phyloP scores from a whole-genome alignment of 2,329 filamentous ascomycete species.

The Pezicula radicicola region DNA sequence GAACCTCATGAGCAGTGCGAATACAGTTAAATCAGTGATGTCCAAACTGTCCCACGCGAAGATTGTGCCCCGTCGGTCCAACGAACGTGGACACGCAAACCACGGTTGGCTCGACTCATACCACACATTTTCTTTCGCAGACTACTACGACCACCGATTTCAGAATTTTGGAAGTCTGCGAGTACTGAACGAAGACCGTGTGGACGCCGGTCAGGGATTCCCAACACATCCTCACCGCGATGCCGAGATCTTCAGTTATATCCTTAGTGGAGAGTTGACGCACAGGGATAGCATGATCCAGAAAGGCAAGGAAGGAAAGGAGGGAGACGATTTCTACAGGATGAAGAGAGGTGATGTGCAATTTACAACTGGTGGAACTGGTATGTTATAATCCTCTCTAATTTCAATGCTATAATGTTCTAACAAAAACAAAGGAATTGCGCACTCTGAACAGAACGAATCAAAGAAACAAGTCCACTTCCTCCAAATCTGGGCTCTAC shows the following conservation, averaged over 20 bases:
- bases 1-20: constrained; percentile 23
- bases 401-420: constrained; percentile 2
- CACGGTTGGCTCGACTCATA: constrained; percentile 88
- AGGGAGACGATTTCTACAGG: constrained; percentile 60
- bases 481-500: constrained; percentile 84
- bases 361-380: constrained; percentile 83
- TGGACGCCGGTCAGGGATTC: constrained; percentile 71
- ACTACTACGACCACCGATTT: constrained; percentile 56
- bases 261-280: constrained; percentile 80
- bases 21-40: constrained; percentile 44
- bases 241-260: constrained; percentile 88
- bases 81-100: constrained; percentile 70
- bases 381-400: constrained; percentile 32
- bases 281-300: constrained; percentile 83
- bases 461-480: constrained; percentile 73
- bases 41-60: constrained; percentile 66
- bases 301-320: constrained; percentile 56
- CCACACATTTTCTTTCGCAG: constrained; percentile 82
- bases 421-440: constrained; percentile 48
- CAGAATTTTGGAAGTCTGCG: constrained; percentile 72
- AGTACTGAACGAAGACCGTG: constrained; percentile 87
- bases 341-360: constrained; percentile 82
- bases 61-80: constrained; percentile 71
- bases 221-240: constrained; percentile 82
- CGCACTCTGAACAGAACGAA: constrained; percentile 82